Base-by-base conservation (phyloP, 2,329 filamentous ascomycete species). In the Macrophomina phaseolina region DNA sequence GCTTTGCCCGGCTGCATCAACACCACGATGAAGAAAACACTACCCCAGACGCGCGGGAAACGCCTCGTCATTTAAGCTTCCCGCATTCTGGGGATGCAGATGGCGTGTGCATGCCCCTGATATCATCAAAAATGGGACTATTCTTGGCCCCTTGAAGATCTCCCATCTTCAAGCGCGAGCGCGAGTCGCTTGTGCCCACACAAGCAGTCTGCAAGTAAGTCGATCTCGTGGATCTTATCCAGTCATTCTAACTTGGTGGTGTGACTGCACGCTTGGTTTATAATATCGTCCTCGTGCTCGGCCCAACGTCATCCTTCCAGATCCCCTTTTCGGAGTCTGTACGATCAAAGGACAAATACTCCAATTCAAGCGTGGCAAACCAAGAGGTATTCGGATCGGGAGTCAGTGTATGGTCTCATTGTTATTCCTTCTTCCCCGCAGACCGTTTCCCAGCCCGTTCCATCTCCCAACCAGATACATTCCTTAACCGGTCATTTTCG, bases 51-150 rank as follows among this genome's bases (percentile, higher is more conserved):
- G 28, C 16, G 9, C 7, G 28, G 42, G 11, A n/a, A 23, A n/a
- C 14, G 42, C 32, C 23, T 36, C 58, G 30, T 16, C 4, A 45
- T 38, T 49, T 49, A 49, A 49, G 45, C 58, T 62, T 60, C 42
- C 58, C 58, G 58, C 32, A 38, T 28, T 62, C 58, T 38, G 58
- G 58, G 58, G 58, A 49, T 18, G 58, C 58, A 62, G 58, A 42
- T 62, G 58, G 42, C 58, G 45, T 48, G 12, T 49, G 45, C 42
- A 36, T 42, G 30, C 11, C 58, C 58, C 42, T 62, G 58, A 38
- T 30, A 38, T 36, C 58, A 49, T 28, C 30, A 49, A 62, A 62
- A 62, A 14, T 48, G 58, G 58, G 58, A 62, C 58, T 14, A 28
- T 48, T 46, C 58, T 62, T 62, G 42, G 58, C 58, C 32, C 14